These are phyloP conservation scores for Quercus aquifolioides DNA, from an alignment of 306 rosid species.

Conservation along the genomic window DNA sequence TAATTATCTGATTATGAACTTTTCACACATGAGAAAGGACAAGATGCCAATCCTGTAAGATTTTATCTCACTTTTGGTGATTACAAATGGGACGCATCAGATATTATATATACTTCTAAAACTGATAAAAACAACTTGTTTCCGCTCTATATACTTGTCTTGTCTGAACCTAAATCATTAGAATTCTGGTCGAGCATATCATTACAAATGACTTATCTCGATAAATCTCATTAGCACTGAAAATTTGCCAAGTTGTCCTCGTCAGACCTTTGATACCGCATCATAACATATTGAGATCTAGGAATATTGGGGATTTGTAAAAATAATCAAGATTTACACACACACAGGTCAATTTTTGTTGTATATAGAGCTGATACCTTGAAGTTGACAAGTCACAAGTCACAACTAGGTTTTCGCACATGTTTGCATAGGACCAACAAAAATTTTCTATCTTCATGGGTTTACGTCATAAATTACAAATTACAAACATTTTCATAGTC, in stretches of 20 bases:
- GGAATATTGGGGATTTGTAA: not conserved
- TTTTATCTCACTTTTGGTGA: no score
- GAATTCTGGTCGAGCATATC: not conserved
- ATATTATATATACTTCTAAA: no score
- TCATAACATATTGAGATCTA: not conserved
- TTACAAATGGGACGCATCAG: no score
- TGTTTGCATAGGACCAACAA: not conserved
- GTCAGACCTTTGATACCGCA: not conserved
- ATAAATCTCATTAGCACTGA: not conserved
- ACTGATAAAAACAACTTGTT: no score
- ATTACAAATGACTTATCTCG: not conserved
- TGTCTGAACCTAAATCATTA: not conserved
- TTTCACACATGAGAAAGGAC: not conserved
- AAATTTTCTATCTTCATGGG: no score
- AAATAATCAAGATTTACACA: not conserved
- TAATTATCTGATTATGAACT: not conserved
- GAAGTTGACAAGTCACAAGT: not conserved
- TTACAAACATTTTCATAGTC: no score
- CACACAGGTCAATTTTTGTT: not conserved
- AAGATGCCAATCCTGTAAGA: no score
- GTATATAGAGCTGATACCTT: not conserved
- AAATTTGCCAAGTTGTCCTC: not conserved
- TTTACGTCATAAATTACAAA: no score
- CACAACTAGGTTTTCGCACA: not conserved
- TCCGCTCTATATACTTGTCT: no score